Evolutionary conservation across 2,329 filamentous ascomycete species (phyloP), one percentile per base, ranked within the genome.

Genomic region (Daldinia sp.): DNA sequence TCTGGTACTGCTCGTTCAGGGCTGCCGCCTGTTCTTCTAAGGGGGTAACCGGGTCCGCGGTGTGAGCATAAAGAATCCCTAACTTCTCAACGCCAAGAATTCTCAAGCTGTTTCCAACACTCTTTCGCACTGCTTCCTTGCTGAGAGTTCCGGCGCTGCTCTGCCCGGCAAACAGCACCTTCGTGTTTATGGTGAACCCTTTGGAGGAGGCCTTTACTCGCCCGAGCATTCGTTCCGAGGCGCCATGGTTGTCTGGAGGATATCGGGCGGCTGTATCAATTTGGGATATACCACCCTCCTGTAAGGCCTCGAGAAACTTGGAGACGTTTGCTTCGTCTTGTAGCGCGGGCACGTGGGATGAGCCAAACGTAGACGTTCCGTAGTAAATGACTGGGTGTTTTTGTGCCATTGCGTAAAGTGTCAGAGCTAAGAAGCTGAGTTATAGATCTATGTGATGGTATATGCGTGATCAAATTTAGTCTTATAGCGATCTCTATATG

Each of bases 141-240:
- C 46, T 51, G 15, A 51, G 46, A 18, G 26, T 51, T 54, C 68
- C 67, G 6, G 55, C 67, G 39, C 63, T 66, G 15, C 13, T 69
- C 18, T 64, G 53, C 0, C 69, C 67, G 6, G 67, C 23, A 23
- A 69, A 69, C 7, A 69, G 60, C 41, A 71, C 63, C 41, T 71
- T 71, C 33, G 69, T 71, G 42, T 71, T 66, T 35, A 71, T 63
- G 6, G 56, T 67, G 28, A 69, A 65, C 26, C 69, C 67, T 39
- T 51, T 63, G 2, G 41, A 28, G 30, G 41, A 42, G n/a, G 65
- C 65, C 44, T 51, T 63, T 55, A 63, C 65, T n/a, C 39, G 60
- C 7, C 65, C 65, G 28, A 67, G 60, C 64, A 67, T 67, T 26
- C 54, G 37, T 20, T 67, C 64, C 20, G 64, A 67, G 35, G n/a